Conservation (phyloP, 345 rosid species). For the Salix suchowensis region DNA sequence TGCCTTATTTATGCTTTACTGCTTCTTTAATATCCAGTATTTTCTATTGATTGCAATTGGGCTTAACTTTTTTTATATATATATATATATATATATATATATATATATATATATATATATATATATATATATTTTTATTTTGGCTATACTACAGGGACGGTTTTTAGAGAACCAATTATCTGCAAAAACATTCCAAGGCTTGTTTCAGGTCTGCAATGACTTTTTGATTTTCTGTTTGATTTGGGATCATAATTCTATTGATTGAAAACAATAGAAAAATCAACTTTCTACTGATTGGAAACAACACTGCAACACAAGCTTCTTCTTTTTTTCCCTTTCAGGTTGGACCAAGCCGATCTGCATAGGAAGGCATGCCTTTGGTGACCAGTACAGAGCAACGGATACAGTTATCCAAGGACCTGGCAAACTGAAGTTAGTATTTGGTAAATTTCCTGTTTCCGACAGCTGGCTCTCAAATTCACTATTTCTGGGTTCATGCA, state of each 20-base stretch:
- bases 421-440: conserved; percentile 82
- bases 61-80: neutral
- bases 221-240: conserved; percentile 1
- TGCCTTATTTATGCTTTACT: neutral
- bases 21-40: neutral
- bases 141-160: conserved; percentile 63
- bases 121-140: neutral
- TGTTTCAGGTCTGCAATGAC: conserved; percentile 58
- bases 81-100: neutral
- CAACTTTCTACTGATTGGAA: neutral
- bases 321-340: conserved; percentile 3
- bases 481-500: neutral
- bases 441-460: conserved; percentile 43
- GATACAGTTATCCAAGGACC: conserved; percentile 80
- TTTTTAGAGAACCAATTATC: conserved; percentile 91
- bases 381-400: conserved; percentile 93
- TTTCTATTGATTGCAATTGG: neutral
- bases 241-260: neutral
- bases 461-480: neutral
- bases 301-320: neutral
- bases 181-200: conserved; percentile 89
- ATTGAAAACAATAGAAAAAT: neutral
- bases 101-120: neutral
- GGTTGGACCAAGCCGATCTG: conserved; percentile 99
- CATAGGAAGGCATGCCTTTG: conserved; percentile 98